Evolutionary conservation across 768 basidiomycete species (phyloP).

Genomic region (Nevesoporus exiguus): DNA sequence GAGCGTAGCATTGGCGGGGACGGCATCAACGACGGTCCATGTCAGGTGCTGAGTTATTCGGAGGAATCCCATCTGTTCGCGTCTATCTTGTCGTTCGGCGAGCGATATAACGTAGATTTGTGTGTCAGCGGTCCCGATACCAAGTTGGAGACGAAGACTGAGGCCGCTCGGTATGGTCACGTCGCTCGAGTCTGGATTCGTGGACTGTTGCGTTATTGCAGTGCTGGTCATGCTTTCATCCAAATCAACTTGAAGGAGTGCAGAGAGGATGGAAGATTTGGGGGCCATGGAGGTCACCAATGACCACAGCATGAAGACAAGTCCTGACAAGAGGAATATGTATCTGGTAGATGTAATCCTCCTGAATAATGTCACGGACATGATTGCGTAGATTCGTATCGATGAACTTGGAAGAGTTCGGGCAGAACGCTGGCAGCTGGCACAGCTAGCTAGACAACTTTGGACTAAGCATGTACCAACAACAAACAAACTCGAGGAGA

Average conservation of each 20-base stretch:
- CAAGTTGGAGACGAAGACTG: not conserved
- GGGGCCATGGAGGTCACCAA: slow-evolving; percentile 7
- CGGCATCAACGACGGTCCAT: slow-evolving; percentile 56
- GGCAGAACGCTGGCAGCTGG: too few species aligned
- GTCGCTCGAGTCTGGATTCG: not conserved
- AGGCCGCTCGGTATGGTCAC: not conserved
- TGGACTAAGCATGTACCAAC: too few species aligned
- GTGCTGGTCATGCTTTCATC: not conserved
- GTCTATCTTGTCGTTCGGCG: slow-evolving; percentile 51
- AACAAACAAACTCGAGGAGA: too few species aligned
- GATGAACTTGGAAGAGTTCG: too few species aligned
- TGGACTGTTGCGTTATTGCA: not conserved
- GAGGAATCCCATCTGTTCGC: slow-evolving; percentile 54
- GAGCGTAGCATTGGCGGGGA: slow-evolving; percentile 36
- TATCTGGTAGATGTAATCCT: slow-evolving; percentile 18
- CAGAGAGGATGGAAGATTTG: slow-evolving; percentile 9
- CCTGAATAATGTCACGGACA: slow-evolving; percentile 5
- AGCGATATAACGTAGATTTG: slow-evolving; percentile 60
- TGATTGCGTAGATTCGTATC: too few species aligned
- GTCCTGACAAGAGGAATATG: slow-evolving; percentile 20
- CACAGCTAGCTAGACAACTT: too few species aligned
- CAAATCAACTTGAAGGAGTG: slow-evolving; percentile 17
- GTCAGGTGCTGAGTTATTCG: slow-evolving; percentile 42
- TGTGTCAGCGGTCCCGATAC: slow-evolving; percentile 37
- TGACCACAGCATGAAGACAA: slow-evolving; percentile 23